Percentiles rank a stretch among this genome's conserved stretches.
Evolutionary conservation across 768 basidiomycete species (phyloP).

Genomic region (Russula virescens): DNA sequence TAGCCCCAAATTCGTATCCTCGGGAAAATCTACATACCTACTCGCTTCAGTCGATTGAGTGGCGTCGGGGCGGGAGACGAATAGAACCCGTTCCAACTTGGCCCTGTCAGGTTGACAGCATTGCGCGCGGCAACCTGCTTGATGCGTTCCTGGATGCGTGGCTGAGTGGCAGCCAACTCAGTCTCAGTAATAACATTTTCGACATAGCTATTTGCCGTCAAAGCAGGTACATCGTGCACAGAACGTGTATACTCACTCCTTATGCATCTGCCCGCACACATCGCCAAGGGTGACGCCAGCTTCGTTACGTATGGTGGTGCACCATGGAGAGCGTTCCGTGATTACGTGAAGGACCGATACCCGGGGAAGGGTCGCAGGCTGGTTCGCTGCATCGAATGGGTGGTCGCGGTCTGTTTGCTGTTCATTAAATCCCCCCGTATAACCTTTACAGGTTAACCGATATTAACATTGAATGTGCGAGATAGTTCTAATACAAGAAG

Average conservation of each 20-base stretch:
- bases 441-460: constrained; percentile 36
- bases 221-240: constrained; percentile 9
- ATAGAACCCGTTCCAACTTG: constrained; percentile 40
- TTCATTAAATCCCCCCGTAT: constrained; percentile 56
- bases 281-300: constrained; percentile 72
- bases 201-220: constrained; percentile 47
- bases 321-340: constrained; percentile 64
- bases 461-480: background rate
- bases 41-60: constrained; percentile 51
- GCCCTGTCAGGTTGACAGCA: constrained; percentile 27
- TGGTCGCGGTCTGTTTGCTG: constrained; percentile 56
- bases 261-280: constrained; percentile 64
- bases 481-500: background rate
- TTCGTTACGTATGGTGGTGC: constrained; percentile 66
- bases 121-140: constrained; percentile 51
- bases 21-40: constrained; percentile 42
- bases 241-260: constrained; percentile 49
- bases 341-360: constrained; percentile 35
- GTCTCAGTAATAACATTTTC: constrained; percentile 60
- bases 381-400: constrained; percentile 38
- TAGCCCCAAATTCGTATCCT: background rate
- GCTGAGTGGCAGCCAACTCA: constrained; percentile 55
- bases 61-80: constrained; percentile 40
- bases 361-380: constrained; percentile 37
- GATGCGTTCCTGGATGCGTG: constrained; percentile 66